Conservation (phyloP, 2,329 filamentous ascomycete species). For the Pseudocercospora eumusae region DNA sequence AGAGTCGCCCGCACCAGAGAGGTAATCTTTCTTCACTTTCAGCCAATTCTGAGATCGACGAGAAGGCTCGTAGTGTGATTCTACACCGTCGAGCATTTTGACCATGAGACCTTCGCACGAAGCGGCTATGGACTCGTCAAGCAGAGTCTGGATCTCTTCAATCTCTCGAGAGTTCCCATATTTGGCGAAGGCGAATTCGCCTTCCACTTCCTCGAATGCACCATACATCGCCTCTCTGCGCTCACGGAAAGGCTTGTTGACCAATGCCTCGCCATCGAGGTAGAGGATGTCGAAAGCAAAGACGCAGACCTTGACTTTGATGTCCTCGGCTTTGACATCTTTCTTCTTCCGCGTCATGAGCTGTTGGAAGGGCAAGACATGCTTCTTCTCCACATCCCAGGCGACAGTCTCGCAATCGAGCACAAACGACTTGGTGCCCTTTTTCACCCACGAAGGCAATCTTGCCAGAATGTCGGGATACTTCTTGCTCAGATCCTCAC, state of each 20-base stretch:
- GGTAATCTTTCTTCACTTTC: constrained; percentile 98
- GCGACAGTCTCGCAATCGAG: constrained; percentile 98
- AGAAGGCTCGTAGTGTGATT: constrained; percentile 93
- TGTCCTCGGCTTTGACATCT: constrained; percentile 91
- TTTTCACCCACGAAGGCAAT: constrained; percentile 84
- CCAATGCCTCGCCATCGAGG: constrained; percentile 84
- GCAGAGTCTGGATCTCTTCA: constrained; percentile 86
- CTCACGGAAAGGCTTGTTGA: constrained; percentile 82
- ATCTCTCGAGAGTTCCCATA: constrained; percentile 84
- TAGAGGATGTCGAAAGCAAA: constrained; percentile 96
- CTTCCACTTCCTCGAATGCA: constrained; percentile 76
- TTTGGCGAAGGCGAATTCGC: constrained; percentile 88
- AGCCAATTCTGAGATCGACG: constrained; percentile 98
- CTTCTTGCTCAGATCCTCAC: constrained; percentile 94
- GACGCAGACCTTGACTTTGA: constrained; percentile 96
- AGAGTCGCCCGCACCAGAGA: constrained; percentile 88
- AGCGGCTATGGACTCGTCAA: constrained; percentile 93
- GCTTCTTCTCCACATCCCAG: constrained; percentile 94
- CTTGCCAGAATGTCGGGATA: constrained; percentile 94
- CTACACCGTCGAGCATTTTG: constrained; percentile 93
- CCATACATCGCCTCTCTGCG: constrained; percentile 72
- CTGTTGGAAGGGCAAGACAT: constrained; percentile 94
- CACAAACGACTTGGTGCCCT: constrained; percentile 89
- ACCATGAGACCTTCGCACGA: constrained; percentile 98
- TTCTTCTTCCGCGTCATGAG: constrained; percentile 98